Evolutionary conservation across 495 filamentous ascomycete species (phyloP).

Genomic region (Talaromyces liani): DNA sequence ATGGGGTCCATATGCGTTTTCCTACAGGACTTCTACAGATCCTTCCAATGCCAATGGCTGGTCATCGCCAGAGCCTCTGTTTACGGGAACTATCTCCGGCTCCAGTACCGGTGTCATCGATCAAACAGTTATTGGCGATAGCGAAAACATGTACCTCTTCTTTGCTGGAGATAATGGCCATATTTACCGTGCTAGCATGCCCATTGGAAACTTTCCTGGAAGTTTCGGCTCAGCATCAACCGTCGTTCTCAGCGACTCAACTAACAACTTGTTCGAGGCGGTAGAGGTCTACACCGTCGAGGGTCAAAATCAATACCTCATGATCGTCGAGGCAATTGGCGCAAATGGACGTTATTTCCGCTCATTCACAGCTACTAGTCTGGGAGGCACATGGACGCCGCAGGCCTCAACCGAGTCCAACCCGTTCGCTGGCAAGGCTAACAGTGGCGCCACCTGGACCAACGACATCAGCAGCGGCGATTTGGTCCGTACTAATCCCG

Average conservation of each 20-base stretch:
- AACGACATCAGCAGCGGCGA: constrained; percentile 59
- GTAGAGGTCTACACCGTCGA: constrained; percentile 55
- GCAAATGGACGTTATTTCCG: constrained; percentile 52
- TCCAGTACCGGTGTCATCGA: constrained; percentile 47
- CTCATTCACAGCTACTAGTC: constrained; percentile 49
- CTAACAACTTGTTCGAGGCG: constrained; percentile 53
- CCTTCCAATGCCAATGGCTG: constrained; percentile 51
- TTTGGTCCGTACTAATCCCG: constrained; percentile 41
- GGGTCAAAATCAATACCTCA: constrained; percentile 46
- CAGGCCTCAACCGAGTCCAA: constrained; percentile 42
- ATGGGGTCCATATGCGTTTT: constrained; percentile 50
- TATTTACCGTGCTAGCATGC: constrained; percentile 54
- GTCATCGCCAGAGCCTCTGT: constrained; percentile 45
- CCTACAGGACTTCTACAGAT: constrained; percentile 50
- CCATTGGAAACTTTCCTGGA: constrained; percentile 50
- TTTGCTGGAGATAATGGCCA: constrained; percentile 59
- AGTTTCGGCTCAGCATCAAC: constrained; percentile 41
- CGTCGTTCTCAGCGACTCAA: constrained; percentile 41
- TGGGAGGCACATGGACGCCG: constrained; percentile 46
- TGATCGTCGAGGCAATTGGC: constrained; percentile 58
- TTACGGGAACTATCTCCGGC: constrained; percentile 35
- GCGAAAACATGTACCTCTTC: constrained; percentile 54
- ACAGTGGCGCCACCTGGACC: constrained; percentile 52
- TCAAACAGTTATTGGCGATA: constrained; percentile 53
- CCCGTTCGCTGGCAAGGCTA: constrained; percentile 53